A percentile compares a stretch with the other conserved stretches of the same genome.
Evolutionary conservation across 2,329 filamentous ascomycete genomes (phyloP).

Genomic region (Westerdykella ornata): DNA sequence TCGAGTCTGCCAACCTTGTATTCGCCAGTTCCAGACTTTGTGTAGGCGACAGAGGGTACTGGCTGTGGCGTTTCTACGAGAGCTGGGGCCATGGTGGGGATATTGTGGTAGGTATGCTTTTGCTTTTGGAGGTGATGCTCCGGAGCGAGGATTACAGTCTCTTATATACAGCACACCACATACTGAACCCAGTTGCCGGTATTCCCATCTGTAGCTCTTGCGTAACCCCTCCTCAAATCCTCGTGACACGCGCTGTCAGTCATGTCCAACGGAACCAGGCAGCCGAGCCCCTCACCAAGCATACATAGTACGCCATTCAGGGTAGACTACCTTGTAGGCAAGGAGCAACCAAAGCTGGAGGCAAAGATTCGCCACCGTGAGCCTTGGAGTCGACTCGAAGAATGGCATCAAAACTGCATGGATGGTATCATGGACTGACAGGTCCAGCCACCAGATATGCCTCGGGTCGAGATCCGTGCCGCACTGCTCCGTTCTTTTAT

Average conservation of each 20-base stretch:
- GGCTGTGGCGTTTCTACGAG: conserved; percentile 35
- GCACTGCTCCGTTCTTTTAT: too few species aligned
- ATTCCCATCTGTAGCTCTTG: conserved; percentile 2
- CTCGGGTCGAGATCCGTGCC: too few species aligned
- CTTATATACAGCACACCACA: conserved; percentile 1
- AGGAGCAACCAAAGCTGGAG: too few species aligned
- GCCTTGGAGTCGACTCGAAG: background rate
- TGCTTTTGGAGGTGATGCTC: too few species aligned
- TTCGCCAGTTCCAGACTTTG: conserved; percentile 30
- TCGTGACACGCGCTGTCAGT: too few species aligned
- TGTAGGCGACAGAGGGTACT: conserved; percentile 17
- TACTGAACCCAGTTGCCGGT: background rate
- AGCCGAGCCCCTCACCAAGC: background rate
- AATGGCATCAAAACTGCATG: conserved; percentile 27
- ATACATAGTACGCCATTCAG: too few species aligned
- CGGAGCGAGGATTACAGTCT: background rate
- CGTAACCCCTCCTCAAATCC: conserved; percentile 5
- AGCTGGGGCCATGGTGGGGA: conserved; percentile 38
- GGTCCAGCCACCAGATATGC: background rate
- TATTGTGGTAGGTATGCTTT: conserved; percentile 1
- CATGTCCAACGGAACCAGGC: too few species aligned
- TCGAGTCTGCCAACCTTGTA: conserved; percentile 13
- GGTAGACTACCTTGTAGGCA: too few species aligned
- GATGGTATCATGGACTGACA: conserved; percentile 22
- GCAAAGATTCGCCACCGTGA: too few species aligned